Percentiles rank a stretch among this genome's conserved stretches.
These are phyloP conservation scores for Cryptomeria japonica DNA, from an alignment of 75 land plant genomes.

Conservation along the genomic window DNA sequence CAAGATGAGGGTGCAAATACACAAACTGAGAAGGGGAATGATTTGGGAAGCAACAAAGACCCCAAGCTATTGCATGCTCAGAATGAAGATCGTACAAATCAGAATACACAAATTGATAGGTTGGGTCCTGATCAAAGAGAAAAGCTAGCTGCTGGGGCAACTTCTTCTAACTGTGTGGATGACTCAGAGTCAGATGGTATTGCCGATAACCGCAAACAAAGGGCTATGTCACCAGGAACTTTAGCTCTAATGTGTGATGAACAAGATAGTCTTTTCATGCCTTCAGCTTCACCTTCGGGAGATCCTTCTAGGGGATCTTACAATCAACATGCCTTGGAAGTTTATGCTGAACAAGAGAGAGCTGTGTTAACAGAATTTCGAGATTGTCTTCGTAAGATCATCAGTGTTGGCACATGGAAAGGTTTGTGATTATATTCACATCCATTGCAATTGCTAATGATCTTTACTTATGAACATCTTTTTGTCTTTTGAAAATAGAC, in stretches of 20 bases:
- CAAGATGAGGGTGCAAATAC: not conserved
- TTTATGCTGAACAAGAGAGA: slow-evolving; percentile 89
- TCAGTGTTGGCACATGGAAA: slow-evolving; percentile 71
- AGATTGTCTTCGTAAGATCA: slow-evolving; percentile 72
- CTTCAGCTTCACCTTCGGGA: slow-evolving; percentile 53
- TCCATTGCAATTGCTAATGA: not conserved
- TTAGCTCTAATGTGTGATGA: slow-evolving; percentile 98
- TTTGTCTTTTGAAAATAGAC: not conserved
- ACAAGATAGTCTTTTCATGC: slow-evolving; percentile 79
- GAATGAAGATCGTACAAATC: slow-evolving; percentile 12
- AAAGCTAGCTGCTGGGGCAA: not conserved
- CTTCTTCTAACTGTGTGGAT: slow-evolving; percentile 13
- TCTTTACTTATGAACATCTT: not conserved
- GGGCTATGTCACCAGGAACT: slow-evolving; percentile 96
- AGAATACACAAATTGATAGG: slow-evolving; percentile 3
- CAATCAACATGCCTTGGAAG: slow-evolving; percentile 34
- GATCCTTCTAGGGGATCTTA: slow-evolving; percentile 18
- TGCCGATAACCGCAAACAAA: slow-evolving; percentile 34
- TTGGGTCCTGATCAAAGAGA: slow-evolving; percentile 8
- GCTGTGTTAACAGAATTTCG: slow-evolving; percentile 71
- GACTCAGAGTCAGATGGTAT: slow-evolving; percentile 47
- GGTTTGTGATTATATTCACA: slow-evolving; percentile 35
- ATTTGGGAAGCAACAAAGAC: slow-evolving; percentile 4
- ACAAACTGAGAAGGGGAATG: not conserved
- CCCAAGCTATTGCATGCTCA: not conserved